Evolutionary conservation across 2,329 filamentous ascomycete species (phyloP), one percentile per base, ranked within the genome.

Genomic region (Cytospora piceae): DNA sequence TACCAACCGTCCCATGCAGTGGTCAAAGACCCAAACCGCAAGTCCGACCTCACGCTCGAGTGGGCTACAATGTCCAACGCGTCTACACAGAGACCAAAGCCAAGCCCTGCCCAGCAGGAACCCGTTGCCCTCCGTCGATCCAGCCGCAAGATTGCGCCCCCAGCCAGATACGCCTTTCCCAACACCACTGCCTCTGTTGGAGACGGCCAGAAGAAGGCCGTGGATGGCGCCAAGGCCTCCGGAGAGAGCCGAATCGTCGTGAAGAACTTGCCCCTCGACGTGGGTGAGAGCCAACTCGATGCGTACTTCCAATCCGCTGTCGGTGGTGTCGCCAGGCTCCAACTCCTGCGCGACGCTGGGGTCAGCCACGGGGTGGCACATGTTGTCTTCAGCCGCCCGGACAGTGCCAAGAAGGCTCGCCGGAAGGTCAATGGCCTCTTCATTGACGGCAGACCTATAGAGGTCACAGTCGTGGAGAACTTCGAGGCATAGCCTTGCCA

Each of bases 31-130:
- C 37, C 12, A 0, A 53, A n/a, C 52, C 31, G 59, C 14, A 56
- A 56, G 52, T 34, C 60, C 8, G 60, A 56, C 37, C 29, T 62
- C 37, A 62, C 52, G 3, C 8, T 62, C 9, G 52, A 49, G 8
- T 56, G 52, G 60, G 60, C 52, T 1, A 27, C 37, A 3, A 56
- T 42, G 9, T 55, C 51, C 20, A 62, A 62, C 34, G n/a, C 3
- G 12, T 7, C 37, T 15, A 12, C 17, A 34, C 37, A 12, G 7
- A 8, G 14, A 61, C 51, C 34, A 55, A 17, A 32, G 31, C 3
- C 34, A 62, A 11, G 55, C 42, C 37, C 52, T 62, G 3, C 51
- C 27, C 15, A 42, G 39, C 39, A 20, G 15, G 3, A 42, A 20
- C 17, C 15, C 7, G 17, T 34, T 14, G 32, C 32, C 12, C 32